Base-by-base conservation (phyloP, 2,329 filamentous ascomycete genomes). In the Phyllosticta citrichinensis region DNA sequence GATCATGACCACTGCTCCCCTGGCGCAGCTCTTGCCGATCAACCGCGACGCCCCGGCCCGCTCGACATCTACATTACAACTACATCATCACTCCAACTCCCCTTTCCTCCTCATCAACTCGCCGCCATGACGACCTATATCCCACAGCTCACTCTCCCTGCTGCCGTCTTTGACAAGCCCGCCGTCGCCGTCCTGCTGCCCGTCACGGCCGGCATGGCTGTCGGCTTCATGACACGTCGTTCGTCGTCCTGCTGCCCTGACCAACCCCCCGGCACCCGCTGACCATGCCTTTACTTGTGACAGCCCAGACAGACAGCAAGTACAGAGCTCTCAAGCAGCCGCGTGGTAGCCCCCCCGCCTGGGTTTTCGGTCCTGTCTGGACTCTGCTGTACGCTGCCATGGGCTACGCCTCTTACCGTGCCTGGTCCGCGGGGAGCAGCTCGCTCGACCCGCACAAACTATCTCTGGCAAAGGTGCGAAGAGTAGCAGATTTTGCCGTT, bases 331-430 rank as follows among this genome's bases (percentile, higher is more conserved):
- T 92, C 63, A 87, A 84, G 71, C 89, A 92, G 70, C 81, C 82
- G 0, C 81, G 81, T n/a, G 70, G 79, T 55, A 74, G 78, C 58
- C 83, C 83, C 8, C 83, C 83, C 5, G 75, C 80, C 35, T 82
- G 79, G 75, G 71, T 84, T 35, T 85, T 85, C 65, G 81, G 79
- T 2, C 82, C 83, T 11, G 78, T 79, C 58, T 86, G 83, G 83
- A 83, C 81, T 9, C 64, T 75, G 3, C 75, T 86, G 17, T 86
- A 85, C 68, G 77, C 77, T 2, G 73, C 88, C 20, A 97, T 96
- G 90, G 93, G 93, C 62, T 97, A 94, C 74, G 87, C 90, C 22
- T 87, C 91, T 40, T 87, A 96, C 75, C 87, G 89, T 54, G 90
- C 88, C 60, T 86, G 88, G 70, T 82, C 75, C 20, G 78, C 77